These are phyloP conservation scores for Tieghemostelium lacteum DNA, from an alignment of 78 protist genomes.

Conservation along the genomic window DNA sequence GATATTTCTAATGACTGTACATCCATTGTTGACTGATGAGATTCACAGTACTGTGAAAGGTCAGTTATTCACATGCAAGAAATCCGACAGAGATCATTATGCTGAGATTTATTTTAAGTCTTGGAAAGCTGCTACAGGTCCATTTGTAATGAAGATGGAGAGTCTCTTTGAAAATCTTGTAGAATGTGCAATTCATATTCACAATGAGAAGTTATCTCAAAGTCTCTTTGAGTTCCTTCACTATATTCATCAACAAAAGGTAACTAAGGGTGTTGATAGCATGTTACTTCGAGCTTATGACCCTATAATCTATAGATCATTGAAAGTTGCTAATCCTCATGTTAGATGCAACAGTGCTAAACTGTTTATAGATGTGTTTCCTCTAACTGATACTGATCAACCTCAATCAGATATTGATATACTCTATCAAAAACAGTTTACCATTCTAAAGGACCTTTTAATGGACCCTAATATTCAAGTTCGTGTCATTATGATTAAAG, in stretches of 20 bases:
- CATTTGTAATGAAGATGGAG: slow-evolving; percentile 35
- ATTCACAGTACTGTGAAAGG: slow-evolving; percentile 73
- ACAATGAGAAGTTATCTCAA: background rate
- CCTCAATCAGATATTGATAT: slow-evolving; percentile 39
- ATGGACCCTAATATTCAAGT: slow-evolving; percentile 62
- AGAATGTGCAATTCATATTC: slow-evolving; percentile 49
- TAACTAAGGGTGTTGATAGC: slow-evolving; percentile 75
- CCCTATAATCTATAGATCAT: slow-evolving; percentile 83
- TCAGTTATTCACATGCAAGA: slow-evolving; percentile 47
- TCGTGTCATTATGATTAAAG: slow-evolving; percentile 67
- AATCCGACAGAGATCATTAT: background rate
- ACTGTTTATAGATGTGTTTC: slow-evolving; percentile 82
- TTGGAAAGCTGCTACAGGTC: slow-evolving; percentile 67
- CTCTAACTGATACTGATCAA: slow-evolving; percentile 65
- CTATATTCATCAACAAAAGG: slow-evolving; percentile 62
- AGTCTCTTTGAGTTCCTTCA: slow-evolving; percentile 20
- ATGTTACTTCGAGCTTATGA: slow-evolving; percentile 81
- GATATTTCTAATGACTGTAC: slow-evolving; percentile 25
- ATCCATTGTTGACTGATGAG: slow-evolving; percentile 27
- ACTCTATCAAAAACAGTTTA: slow-evolving; percentile 46
- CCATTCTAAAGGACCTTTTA: slow-evolving; percentile 41
- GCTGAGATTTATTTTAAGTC: slow-evolving; percentile 84
- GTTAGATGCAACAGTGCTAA: slow-evolving; percentile 82
- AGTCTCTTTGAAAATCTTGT: slow-evolving; percentile 79
- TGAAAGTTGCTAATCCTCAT: slow-evolving; percentile 68